A percentile compares a stretch with the other conserved stretches of the same genome.
Conservation (phyloP, 2,329 filamentous ascomycete species). For the Fusarium sp. region DNA sequence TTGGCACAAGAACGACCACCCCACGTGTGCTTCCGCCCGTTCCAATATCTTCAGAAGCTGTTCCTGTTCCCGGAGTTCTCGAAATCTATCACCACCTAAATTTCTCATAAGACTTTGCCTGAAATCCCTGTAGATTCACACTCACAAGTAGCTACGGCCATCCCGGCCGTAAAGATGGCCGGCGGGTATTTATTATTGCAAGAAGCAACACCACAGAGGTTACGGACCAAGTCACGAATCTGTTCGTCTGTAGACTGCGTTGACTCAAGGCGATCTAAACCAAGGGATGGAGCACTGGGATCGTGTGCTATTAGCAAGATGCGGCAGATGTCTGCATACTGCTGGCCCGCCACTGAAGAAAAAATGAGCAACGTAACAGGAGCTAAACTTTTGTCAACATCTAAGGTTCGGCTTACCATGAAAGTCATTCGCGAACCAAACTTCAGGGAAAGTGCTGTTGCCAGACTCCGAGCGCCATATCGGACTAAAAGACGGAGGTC, state of each 20-base stretch:
- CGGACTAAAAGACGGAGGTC: background rate
- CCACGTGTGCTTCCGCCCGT: background rate
- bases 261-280: background rate
- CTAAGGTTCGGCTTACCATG: too few species aligned
- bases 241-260: background rate
- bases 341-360: background rate
- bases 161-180: background rate
- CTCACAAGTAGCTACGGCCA: background rate
- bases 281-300: background rate
- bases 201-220: background rate
- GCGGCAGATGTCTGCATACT: background rate
- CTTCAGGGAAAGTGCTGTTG: background rate
- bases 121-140: background rate
- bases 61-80: background rate
- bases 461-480: background rate
- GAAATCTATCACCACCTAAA: background rate
- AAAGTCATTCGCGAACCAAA: background rate
- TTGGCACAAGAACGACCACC: background rate
- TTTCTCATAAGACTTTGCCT: too few species aligned
- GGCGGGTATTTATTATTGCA: background rate
- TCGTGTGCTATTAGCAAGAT: background rate
- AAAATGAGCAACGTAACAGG: too few species aligned
- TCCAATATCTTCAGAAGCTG: background rate
- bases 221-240: background rate
- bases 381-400: too few species aligned